A percentile compares a stretch with the other conserved stretches of the same genome.
These are phyloP conservation scores for Triangularia verruculosa DNA, from an alignment of 2,329 filamentous ascomycete species.

Conservation along the genomic window DNA sequence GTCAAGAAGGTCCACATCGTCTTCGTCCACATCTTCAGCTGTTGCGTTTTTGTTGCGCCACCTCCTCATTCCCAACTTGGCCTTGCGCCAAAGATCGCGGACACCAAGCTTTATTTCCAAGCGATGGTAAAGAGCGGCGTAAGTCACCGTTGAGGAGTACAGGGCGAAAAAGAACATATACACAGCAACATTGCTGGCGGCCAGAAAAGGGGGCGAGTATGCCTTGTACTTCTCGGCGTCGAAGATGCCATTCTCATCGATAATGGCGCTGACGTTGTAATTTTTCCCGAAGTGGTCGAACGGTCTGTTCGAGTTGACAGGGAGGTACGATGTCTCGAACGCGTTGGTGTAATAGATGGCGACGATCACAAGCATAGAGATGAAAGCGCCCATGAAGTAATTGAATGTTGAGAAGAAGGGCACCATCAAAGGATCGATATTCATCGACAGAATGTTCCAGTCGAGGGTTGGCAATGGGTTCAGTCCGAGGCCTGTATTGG, in stretches of 20 bases:
- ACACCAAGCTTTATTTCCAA: conserved; percentile 39
- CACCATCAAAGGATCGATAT: conserved; percentile 32
- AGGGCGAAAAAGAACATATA: conserved; percentile 43
- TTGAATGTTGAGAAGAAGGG: conserved; percentile 30
- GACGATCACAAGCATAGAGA: conserved; percentile 26
- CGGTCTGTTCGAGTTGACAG: conserved; percentile 40
- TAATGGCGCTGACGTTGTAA: conserved; percentile 38
- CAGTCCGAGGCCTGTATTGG: conserved; percentile 41
- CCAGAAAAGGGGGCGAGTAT: conserved; percentile 43
- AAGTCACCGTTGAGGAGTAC: conserved; percentile 40
- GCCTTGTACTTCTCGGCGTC: conserved; percentile 37
- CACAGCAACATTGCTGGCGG: conserved; percentile 35
- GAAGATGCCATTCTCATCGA: conserved; percentile 32
- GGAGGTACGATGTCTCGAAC: conserved; percentile 38
- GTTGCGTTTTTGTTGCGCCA: conserved; percentile 1
- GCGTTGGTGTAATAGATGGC: conserved; percentile 29
- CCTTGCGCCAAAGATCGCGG: conserved; percentile 33
- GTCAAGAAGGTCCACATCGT: conserved; percentile 29
- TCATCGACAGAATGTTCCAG: conserved; percentile 40
- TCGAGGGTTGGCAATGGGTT: conserved; percentile 51
- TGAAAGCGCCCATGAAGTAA: conserved; percentile 24
- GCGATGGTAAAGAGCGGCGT: conserved; percentile 40
- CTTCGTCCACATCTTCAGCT: neutral
- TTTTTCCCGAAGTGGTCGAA: conserved; percentile 39
- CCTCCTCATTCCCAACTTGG: conserved; percentile 22